Conservation (phyloP, 495 filamentous ascomycete genomes). For the Trypethelium eluteriae region DNA sequence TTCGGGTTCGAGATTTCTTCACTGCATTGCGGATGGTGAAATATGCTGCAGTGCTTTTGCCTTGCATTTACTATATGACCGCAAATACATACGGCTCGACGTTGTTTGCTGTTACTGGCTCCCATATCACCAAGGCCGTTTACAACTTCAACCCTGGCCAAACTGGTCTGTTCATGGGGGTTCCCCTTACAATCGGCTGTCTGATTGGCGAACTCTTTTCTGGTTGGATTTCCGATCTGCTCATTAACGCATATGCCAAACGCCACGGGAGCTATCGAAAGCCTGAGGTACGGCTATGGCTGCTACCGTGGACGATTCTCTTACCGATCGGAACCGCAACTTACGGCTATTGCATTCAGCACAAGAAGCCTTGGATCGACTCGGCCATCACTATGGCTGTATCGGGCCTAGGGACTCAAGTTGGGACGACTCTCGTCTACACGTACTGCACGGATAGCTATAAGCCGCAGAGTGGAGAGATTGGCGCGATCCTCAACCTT, state of each 20-base stretch:
- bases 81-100: constrained; percentile 27
- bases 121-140: constrained; percentile 28
- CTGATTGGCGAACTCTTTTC: constrained; percentile 32
- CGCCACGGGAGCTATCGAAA: constrained; percentile 25
- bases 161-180: constrained; percentile 31
- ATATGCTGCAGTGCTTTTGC: constrained; percentile 28
- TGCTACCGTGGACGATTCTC: constrained; percentile 17
- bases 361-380: constrained; percentile 16
- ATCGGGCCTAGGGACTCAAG: constrained; percentile 15
- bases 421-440: constrained; percentile 16
- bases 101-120: constrained; percentile 29
- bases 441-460: constrained; percentile 17
- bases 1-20: constrained; percentile 25
- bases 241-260: constrained; percentile 26
- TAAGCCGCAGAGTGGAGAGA: constrained; percentile 18
- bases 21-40: constrained; percentile 30
- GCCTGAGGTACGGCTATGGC: constrained; percentile 32
- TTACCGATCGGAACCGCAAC: constrained; percentile 15
- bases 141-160: constrained; percentile 32
- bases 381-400: constrained; percentile 16
- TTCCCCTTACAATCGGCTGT: constrained; percentile 30
- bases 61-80: constrained; percentile 26
- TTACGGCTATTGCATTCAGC: constrained; percentile 18
- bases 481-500: constrained; percentile 21
- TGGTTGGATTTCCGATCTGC: constrained; percentile 31